Conservation (phyloP, 768 basidiomycete species). For the Postia placenta region DNA sequence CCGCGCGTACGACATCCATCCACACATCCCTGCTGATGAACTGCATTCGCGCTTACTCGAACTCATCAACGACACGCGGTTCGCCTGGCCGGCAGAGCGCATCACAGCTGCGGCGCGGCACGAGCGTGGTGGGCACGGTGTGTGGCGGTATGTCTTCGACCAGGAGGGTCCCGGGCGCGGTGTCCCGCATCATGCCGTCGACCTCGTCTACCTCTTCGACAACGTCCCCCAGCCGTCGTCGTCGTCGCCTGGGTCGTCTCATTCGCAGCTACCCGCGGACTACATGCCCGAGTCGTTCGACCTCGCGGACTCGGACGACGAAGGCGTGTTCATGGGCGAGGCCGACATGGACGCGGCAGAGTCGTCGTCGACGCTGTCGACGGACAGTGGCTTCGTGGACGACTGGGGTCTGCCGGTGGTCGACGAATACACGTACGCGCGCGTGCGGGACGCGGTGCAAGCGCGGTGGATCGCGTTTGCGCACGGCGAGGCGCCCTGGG, state of each 20-base stretch:
- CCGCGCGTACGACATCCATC: slow-evolving; percentile 65
- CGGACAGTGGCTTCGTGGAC: slow-evolving; percentile 17
- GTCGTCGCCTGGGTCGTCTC: slow-evolving; percentile 7
- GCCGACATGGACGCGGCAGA: slow-evolving; percentile 23
- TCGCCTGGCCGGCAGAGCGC: slow-evolving; percentile 75
- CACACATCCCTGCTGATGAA: slow-evolving; percentile 58
- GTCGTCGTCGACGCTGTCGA: slow-evolving; percentile 13
- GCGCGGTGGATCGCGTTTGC: slow-evolving; percentile 73
- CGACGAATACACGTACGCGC: slow-evolving; percentile 58
- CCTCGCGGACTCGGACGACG: slow-evolving; percentile 25
- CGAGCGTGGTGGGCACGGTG: slow-evolving; percentile 49
- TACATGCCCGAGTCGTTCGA: slow-evolving; percentile 10
- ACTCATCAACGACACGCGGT: slow-evolving; percentile 65
- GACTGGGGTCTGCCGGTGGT: slow-evolving; percentile 53
- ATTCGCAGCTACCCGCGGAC: slow-evolving; percentile 16
- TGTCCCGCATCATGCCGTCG: slow-evolving; percentile 63
- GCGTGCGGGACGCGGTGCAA: slow-evolving; percentile 68
- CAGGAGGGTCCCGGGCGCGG: slow-evolving; percentile 67
- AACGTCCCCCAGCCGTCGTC: slow-evolving; percentile 52
- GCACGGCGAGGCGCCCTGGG: slow-evolving; percentile 68
- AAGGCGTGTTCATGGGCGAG: slow-evolving; percentile 23
- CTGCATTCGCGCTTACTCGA: slow-evolving; percentile 66
- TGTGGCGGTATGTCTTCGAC: slow-evolving; percentile 80
- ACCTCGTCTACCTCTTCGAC: slow-evolving; percentile 76
- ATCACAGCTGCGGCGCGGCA: slow-evolving; percentile 44